Base-by-base conservation (phyloP, 805 yeast genomes). In the Hanseniaspora jakobsenii region DNA sequence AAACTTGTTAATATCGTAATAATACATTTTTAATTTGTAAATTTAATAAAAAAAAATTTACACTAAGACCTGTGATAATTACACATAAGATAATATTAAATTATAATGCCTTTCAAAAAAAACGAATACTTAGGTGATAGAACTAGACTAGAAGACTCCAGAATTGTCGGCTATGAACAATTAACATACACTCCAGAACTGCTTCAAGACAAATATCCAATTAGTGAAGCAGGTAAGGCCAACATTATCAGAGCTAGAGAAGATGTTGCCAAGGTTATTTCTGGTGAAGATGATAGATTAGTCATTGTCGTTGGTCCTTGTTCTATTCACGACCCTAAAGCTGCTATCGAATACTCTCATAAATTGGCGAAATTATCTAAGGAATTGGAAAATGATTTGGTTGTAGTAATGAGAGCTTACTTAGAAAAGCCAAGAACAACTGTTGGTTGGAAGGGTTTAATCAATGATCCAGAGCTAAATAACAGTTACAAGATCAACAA, bases 381-480 rank as follows among this genome's bases (percentile, higher is more conserved):
- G 47, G 70, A 76, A 57, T 68, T 81, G 51, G 70, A 78, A 51
- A 77, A 73, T 38, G 95, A 89, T 53, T 70, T 91, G 49, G 74
- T 78, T 47, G 78, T 91, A 48, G 79, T 91, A 50, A 91, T 91
- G 98, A 78, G 98, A 67, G 97, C 97, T 3, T 91, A 91, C 69
- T 71, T 91, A 57, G 98, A 89, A 64, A 89, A 89, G 66, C 98
- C 98, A 55, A 78, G 98, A 66, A 89, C 98, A 41, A 89, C 97
- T 23, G 97, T 91, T 36, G 98, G 98, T 49, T 89, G 98, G 98
- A 89, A 89, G 67, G 98, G 98, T 54, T 71, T 89, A 53, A 91
- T 89, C 57, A 89, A 89, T 61, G 98, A 89, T 63, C 98, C 98
- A 26, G 95, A 91, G 57, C 80, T 89, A 55, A 94, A 89, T 63